These are phyloP conservation scores for Blastobotrys apis DNA, from an alignment of 1,139 yeast species.

Conservation along the genomic window DNA sequence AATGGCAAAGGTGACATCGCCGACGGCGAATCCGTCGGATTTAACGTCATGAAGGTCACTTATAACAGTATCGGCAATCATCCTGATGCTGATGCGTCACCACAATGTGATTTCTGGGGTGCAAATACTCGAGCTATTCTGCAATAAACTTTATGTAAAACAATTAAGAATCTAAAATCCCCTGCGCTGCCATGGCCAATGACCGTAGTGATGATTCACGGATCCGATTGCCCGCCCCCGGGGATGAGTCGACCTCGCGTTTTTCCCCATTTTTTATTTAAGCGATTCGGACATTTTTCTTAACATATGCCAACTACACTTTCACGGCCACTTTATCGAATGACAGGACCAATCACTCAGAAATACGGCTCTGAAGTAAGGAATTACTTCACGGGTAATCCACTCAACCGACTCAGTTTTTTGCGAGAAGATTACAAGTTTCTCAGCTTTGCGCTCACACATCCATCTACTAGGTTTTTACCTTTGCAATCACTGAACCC, in stretches of 20 bases:
- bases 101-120: constrained; percentile 2
- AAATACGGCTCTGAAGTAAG: constrained; percentile 22
- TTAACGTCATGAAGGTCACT: constrained; percentile 4
- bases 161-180: no score
- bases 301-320: no score
- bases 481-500: constrained; percentile 43
- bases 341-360: constrained; percentile 22
- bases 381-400: constrained; percentile 11
- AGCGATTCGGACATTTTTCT: no score
- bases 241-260: no score
- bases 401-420: constrained; percentile 73
- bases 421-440: constrained; percentile 64
- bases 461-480: constrained; percentile 53
- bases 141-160: no score
- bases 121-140: background rate
- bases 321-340: no score
- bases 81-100: background rate
- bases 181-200: no score
- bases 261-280: no score
- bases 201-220: background rate
- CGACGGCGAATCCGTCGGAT: background rate
- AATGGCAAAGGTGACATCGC: background rate
- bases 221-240: background rate
- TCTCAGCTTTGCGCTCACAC: constrained; percentile 49
- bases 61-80: constrained; percentile 1